These are phyloP conservation scores for Cadophora sp. DNA, from an alignment of 2,329 filamentous ascomycete genomes.

Conservation along the genomic window DNA sequence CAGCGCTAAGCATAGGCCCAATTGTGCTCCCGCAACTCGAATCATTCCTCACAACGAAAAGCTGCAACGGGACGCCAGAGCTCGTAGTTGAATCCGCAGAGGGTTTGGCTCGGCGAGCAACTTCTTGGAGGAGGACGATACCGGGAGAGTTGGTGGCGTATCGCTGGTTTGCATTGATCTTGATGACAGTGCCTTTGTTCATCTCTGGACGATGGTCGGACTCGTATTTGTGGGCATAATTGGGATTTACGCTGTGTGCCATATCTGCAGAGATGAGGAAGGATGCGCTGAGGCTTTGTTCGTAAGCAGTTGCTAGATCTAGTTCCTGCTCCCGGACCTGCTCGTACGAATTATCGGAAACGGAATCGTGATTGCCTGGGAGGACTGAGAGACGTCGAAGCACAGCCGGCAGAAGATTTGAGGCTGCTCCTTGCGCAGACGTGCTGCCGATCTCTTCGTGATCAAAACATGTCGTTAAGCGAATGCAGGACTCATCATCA, in stretches of 20 bases:
- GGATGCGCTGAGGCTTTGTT: constrained; percentile 88
- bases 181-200: constrained; percentile 96
- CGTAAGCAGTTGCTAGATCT: constrained; percentile 81
- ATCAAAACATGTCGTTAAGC: constrained; percentile 93
- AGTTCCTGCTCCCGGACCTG: constrained; percentile 59
- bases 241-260: constrained; percentile 95
- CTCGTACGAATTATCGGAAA: constrained; percentile 71
- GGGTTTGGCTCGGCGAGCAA: constrained; percentile 67
- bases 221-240: constrained; percentile 93
- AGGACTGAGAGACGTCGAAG: constrained; percentile 86
- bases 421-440: constrained; percentile 92
- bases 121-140: constrained; percentile 90
- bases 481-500: constrained; percentile 79
- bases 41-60: constrained; percentile 97
- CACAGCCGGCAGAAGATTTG: constrained; percentile 87
- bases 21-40: constrained; percentile 95
- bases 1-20: constrained; percentile 92
- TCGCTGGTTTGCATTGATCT: constrained; percentile 96
- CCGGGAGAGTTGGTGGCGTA: constrained; percentile 97
- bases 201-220: constrained; percentile 88
- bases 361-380: constrained; percentile 58
- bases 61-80: constrained; percentile 83
- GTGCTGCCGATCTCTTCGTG: constrained; percentile 96
- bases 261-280: constrained; percentile 97
- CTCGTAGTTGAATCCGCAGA: constrained; percentile 53